These are phyloP conservation scores for Debaryomyces psychrophilus DNA, from an alignment of 1,139 yeast genomes.

Conservation along the genomic window DNA sequence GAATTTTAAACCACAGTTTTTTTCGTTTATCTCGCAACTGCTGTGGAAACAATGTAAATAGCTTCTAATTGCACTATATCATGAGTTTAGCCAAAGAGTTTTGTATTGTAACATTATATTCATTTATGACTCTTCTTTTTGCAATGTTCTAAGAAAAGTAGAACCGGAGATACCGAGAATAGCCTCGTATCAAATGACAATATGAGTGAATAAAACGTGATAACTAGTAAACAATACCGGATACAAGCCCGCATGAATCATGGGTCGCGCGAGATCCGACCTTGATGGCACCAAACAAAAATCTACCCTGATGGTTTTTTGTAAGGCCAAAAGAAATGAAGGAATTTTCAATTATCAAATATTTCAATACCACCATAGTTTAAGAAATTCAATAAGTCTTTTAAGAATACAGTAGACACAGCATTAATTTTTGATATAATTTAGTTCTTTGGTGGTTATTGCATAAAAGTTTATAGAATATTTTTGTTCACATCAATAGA, in stretches of 20 bases:
- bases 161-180: not conserved
- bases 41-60: too few relatives aligned
- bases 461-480: not conserved
- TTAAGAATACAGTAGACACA: not conserved
- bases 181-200: not conserved
- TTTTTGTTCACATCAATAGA: not conserved
- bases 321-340: not conserved
- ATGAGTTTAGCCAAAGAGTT: too few relatives aligned
- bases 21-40: too few relatives aligned
- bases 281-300: not conserved
- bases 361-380: not conserved
- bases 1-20: too few relatives aligned
- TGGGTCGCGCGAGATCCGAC: not conserved
- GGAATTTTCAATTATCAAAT: not conserved
- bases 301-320: slow-evolving; percentile 2
- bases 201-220: not conserved
- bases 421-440: not conserved
- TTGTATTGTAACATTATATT: too few relatives aligned
- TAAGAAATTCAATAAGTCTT: not conserved
- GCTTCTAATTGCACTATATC: too few relatives aligned
- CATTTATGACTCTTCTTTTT: not conserved
- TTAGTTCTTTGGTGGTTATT: slow-evolving; percentile 4
- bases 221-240: not conserved
- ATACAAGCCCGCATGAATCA: not conserved
- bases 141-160: too few relatives aligned